Conservation (phyloP, 2,329 filamentous ascomycete genomes). For the Phialophora macrospora region DNA sequence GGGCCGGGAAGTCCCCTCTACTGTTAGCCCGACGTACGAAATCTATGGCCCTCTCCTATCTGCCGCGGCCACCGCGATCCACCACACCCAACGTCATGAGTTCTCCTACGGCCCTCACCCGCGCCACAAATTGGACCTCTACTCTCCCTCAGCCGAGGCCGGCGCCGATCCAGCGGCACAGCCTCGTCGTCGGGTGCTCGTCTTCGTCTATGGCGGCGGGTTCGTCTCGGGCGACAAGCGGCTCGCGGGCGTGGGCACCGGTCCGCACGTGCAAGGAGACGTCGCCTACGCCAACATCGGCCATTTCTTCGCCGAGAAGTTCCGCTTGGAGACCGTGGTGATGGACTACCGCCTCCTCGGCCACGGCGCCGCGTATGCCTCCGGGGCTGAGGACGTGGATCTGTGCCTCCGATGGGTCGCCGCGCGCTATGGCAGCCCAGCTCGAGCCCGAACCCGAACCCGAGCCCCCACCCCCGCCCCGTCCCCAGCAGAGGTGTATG, state of each 20-base stretch:
- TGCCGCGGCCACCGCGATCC: not conserved
- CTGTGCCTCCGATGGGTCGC: constrained; percentile 46
- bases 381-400: constrained; percentile 49
- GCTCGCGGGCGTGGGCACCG: constrained; percentile 28
- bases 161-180: not conserved
- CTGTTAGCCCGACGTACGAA: too few relatives aligned
- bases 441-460: too few relatives aligned
- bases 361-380: constrained; percentile 49
- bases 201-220: constrained; percentile 51
- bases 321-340: constrained; percentile 46
- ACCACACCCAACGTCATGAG: not conserved
- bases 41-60: too few relatives aligned
- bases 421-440: not conserved
- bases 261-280: constrained; percentile 37
- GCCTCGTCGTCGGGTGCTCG: constrained; percentile 41
- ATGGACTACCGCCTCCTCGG: constrained; percentile 48
- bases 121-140: constrained; percentile 50
- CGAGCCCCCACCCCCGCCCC: too few relatives aligned
- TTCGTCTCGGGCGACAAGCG: constrained; percentile 44
- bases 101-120: constrained; percentile 44
- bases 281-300: constrained; percentile 45
- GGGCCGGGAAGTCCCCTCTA: too few relatives aligned
- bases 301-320: constrained; percentile 46
- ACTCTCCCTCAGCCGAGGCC: constrained; percentile 39
- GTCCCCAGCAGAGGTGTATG: not conserved